Conservation (phyloP, 2,329 filamentous ascomycete species). For the Drechslerella coelobrocha region DNA sequence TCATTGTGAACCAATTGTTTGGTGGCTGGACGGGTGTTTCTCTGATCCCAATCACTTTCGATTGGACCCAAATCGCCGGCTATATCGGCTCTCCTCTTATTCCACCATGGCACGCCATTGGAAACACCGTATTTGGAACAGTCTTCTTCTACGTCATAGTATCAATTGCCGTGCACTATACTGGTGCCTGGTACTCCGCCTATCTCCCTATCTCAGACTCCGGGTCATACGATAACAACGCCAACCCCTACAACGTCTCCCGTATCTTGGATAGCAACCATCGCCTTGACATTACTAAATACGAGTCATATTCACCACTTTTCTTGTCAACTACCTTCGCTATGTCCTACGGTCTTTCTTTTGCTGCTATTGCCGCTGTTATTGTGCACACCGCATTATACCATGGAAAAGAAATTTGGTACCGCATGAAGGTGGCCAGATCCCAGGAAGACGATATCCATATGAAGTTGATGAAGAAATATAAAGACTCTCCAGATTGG, state of each 20-base stretch:
- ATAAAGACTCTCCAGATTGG: slow-evolving; percentile 57
- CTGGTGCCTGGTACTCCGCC: slow-evolving; percentile 68
- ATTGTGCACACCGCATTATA: slow-evolving; percentile 66
- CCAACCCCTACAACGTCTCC: slow-evolving; percentile 68
- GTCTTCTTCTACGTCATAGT: slow-evolving; percentile 70
- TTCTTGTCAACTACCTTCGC: slow-evolving; percentile 70
- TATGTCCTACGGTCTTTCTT: slow-evolving; percentile 67
- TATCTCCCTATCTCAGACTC: slow-evolving; percentile 75
- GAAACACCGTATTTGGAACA: slow-evolving; percentile 73
- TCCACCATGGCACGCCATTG: slow-evolving; percentile 75
- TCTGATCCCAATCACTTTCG: slow-evolving; percentile 74
- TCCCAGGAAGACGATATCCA: slow-evolving; percentile 57
- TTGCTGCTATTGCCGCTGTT: slow-evolving; percentile 71
- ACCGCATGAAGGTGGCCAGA: slow-evolving; percentile 56
- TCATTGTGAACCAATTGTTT: slow-evolving; percentile 75
- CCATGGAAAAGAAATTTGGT: slow-evolving; percentile 65
- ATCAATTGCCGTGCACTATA: slow-evolving; percentile 69
- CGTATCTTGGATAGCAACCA: slow-evolving; percentile 69
- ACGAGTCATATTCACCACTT: slow-evolving; percentile 71
- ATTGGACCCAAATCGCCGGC: slow-evolving; percentile 76
- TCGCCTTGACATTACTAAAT: slow-evolving; percentile 69
- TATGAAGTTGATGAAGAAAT: slow-evolving; percentile 56
- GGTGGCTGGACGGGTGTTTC: slow-evolving; percentile 73
- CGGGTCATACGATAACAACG: slow-evolving; percentile 74
- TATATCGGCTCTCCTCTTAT: slow-evolving; percentile 73